A percentile compares a stretch with the other conserved stretches of the same genome.
Conservation (phyloP, 73 alveolate species). For the Paraurostyla sp. region DNA sequence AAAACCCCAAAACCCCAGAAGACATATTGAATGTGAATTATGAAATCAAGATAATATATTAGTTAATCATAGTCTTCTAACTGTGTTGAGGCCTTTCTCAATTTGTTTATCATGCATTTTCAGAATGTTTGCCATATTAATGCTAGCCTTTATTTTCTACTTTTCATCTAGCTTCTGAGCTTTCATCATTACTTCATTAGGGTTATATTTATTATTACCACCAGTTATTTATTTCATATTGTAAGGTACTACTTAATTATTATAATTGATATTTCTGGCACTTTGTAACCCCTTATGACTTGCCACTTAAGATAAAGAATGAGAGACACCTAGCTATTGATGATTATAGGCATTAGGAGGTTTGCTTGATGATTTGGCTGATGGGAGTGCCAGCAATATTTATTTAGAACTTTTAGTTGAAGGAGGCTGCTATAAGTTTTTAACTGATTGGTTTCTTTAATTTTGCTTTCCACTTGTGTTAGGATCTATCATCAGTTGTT, state of each 20-base stretch:
- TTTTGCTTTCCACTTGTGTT: background rate
- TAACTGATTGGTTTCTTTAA: background rate
- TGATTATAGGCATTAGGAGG: background rate
- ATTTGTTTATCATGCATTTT: slow-evolving; percentile 42
- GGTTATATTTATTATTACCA: background rate
- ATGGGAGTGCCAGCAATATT: background rate
- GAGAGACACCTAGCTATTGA: slow-evolving; percentile 25
- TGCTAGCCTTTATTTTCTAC: background rate
- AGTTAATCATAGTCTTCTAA: slow-evolving; percentile 19
- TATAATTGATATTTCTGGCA: too few relatives aligned
- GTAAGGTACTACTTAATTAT: background rate
- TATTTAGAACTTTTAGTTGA: background rate
- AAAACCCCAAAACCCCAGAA: slow-evolving; percentile 26
- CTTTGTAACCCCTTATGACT: background rate
- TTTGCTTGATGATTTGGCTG: background rate
- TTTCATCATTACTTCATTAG: background rate
- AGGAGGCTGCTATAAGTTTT: background rate
- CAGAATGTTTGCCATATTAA: slow-evolving; percentile 31
- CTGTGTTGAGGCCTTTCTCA: slow-evolving; percentile 46
- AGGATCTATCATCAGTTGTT: background rate
- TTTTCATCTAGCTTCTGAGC: slow-evolving; percentile 17
- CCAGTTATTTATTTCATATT: background rate
- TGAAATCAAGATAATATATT: background rate
- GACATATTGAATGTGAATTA: background rate
- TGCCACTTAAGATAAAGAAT: background rate